Conservation (phyloP, 306 rosid species). For the Cucumis cinereus region DNA sequence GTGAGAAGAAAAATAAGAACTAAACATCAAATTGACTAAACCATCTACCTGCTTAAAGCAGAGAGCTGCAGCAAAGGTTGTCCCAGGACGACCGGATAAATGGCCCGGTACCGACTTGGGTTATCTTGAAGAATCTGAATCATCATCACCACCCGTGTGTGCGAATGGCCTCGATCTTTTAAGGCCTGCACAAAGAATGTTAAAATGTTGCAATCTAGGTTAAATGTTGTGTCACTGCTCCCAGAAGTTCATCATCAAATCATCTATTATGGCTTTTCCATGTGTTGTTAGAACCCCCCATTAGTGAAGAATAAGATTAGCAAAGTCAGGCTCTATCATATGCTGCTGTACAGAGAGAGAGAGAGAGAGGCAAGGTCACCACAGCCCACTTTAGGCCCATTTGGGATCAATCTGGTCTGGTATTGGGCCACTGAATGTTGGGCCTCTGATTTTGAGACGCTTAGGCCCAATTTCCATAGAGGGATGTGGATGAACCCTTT, state of each 20-base stretch:
- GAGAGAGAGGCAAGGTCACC: neutral
- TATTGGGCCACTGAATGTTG: slow-evolving; percentile 42
- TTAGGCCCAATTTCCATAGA: slow-evolving; percentile 39
- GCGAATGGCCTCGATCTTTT: slow-evolving; percentile 56
- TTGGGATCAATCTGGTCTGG: slow-evolving; percentile 31
- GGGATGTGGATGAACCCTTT: slow-evolving; percentile 33
- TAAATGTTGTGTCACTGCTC: slow-evolving; percentile 52
- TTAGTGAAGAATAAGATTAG: slow-evolving; percentile 67
- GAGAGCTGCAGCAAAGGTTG: slow-evolving; percentile 46
- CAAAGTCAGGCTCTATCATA: slow-evolving; percentile 47
- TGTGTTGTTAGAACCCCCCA: slow-evolving; percentile 62
- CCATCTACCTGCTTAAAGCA: slow-evolving; percentile 17
- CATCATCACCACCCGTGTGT: slow-evolving; percentile 40
- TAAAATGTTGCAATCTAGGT: slow-evolving; percentile 37
- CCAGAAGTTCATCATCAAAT: slow-evolving; percentile 40
- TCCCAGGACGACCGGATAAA: slow-evolving; percentile 49
- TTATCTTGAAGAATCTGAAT: slow-evolving; percentile 38
- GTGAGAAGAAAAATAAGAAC: slow-evolving; percentile 18
- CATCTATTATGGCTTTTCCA: slow-evolving; percentile 24
- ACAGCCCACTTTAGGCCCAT: slow-evolving; percentile 5
- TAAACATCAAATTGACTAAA: slow-evolving; percentile 24
- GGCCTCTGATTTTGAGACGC: slow-evolving; percentile 75
- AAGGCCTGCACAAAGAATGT: slow-evolving; percentile 98
- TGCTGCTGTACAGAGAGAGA: slow-evolving; percentile 13
- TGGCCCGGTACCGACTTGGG: slow-evolving; percentile 43